Base-by-base conservation (phyloP, 768 basidiomycete species). In the Collybiopsis luxurians region DNA sequence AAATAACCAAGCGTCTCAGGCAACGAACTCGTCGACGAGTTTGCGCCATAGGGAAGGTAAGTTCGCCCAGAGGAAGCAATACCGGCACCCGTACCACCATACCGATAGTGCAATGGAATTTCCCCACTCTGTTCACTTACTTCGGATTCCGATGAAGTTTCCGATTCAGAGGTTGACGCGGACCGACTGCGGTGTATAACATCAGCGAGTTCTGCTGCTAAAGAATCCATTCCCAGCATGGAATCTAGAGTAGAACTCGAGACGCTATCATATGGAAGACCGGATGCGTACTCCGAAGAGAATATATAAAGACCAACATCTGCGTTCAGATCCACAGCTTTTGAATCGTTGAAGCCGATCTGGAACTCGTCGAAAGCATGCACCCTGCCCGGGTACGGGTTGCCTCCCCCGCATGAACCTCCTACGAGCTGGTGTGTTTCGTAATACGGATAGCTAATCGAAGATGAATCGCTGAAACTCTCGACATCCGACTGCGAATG, bases 131-230 rank as follows among this genome's bases (percentile, higher is more conserved):
- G 31, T 34, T 54, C 40, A 44, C 53, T 54, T 11, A 34, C 53
- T 28, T 42, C 53, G 19, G 53, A 54, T n/a, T 51, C 50, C 17
- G 53, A 54, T 15, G 42, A 54, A 40, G 49, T 27, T 19, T 53
- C 51, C 24, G 51, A 49, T 12, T 28, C 23, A 34, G 48, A 49
- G 17, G 27, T 39, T 3, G 51, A 53, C 19, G 28, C 48, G 9
- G 51, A 39, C 4, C 51, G 51, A 42, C 28, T 53, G 51, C 51
- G 51, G 15, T 39, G 34, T 21, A 53, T 39, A 23, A 53, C 38
- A 5, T 38, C 40, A 40, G 38, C 51, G 10, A 54, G n/a, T 12
- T 45, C 53, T n/a, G 53, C 39, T n/a, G 53, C 28, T 15, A 51
- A 26, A 19, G 39, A 44, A 10, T n/a, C 53, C 53, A 54, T 54